phyloP scores from a whole-genome alignment of 1,284 basidiomycete species.

The Fistulinella staudtii region DNA sequence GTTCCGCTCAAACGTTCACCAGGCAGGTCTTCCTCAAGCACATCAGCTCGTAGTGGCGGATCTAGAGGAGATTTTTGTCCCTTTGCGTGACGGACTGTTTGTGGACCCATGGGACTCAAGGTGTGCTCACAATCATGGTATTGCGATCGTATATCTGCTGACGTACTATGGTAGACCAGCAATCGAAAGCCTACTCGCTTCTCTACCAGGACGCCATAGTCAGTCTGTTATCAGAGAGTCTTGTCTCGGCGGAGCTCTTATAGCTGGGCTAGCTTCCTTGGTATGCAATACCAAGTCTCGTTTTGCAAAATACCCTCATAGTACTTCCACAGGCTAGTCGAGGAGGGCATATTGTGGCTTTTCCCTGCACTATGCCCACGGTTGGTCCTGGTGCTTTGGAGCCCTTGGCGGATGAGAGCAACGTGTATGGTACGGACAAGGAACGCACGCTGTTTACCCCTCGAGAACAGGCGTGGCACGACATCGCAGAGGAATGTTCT shows the following conservation, averaged over 20 bases:
- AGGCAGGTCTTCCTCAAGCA: conserved; percentile 58
- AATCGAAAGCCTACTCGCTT: conserved; percentile 62
- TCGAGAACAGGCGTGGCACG: conserved; percentile 74
- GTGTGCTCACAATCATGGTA: conserved; percentile 37
- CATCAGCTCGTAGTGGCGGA: conserved; percentile 87
- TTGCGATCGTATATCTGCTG: conserved; percentile 4
- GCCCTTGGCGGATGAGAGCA: conserved; percentile 56
- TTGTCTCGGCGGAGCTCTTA: conserved; percentile 79
- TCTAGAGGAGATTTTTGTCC: conserved; percentile 88
- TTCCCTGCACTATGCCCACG: conserved; percentile 77
- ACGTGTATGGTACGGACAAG: conserved; percentile 86
- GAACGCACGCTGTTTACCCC: conserved; percentile 80
- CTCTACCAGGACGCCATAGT: conserved; percentile 66
- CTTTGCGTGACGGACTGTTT: conserved; percentile 73
- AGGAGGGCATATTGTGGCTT: conserved; percentile 86
- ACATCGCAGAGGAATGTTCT: conserved; percentile 83
- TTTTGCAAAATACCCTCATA: conserved; percentile 8
- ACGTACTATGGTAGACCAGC: conserved; percentile 39
- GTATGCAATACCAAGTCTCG: conserved; percentile 40
- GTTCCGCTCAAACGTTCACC: conserved; percentile 12
- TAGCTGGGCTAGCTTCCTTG: conserved; percentile 70
- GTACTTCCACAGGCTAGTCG: conserved; percentile 54
- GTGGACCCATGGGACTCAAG: conserved; percentile 73
- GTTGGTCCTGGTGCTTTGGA: conserved; percentile 73
- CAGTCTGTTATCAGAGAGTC: conserved; percentile 44